Conservation (phyloP, 2,329 filamentous ascomycete species). For the Aphanocladium album region DNA sequence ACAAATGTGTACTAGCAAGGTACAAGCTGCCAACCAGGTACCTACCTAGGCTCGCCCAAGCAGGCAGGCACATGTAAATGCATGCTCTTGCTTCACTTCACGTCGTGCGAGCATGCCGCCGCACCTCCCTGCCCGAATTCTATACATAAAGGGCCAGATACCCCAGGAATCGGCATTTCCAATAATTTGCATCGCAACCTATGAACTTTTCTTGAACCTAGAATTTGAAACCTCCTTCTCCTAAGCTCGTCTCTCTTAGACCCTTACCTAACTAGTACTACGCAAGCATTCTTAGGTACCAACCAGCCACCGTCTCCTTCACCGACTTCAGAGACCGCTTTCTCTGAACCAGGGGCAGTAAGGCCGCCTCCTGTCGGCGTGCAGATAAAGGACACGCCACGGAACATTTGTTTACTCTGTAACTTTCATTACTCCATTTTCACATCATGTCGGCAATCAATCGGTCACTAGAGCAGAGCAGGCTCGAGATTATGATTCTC, state of each 20-base stretch:
- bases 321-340: constrained; percentile 11
- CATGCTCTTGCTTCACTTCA: constrained; percentile 1
- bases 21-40: background rate
- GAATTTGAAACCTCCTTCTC: background rate
- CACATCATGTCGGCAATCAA: constrained; percentile 16
- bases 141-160: background rate
- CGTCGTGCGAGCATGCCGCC: background rate
- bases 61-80: constrained; percentile 9
- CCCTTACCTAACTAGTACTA: constrained; percentile 5
- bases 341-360: background rate
- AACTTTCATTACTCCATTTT: background rate
- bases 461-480: constrained; percentile 23
- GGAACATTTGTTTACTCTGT: background rate
- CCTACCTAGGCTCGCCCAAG: background rate
- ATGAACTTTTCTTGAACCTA: background rate
- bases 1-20: background rate
- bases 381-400: background rate
- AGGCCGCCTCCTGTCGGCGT: background rate
- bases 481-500: constrained; percentile 30
- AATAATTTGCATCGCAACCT: background rate
- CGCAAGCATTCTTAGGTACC: constrained; percentile 8
- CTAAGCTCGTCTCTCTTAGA: constrained; percentile 3
- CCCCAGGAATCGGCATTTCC: background rate
- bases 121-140: background rate
- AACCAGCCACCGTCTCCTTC: constrained; percentile 10